Conservation (phyloP, 2,329 filamentous ascomycete species). For the Colletotrichum sp. region DNA sequence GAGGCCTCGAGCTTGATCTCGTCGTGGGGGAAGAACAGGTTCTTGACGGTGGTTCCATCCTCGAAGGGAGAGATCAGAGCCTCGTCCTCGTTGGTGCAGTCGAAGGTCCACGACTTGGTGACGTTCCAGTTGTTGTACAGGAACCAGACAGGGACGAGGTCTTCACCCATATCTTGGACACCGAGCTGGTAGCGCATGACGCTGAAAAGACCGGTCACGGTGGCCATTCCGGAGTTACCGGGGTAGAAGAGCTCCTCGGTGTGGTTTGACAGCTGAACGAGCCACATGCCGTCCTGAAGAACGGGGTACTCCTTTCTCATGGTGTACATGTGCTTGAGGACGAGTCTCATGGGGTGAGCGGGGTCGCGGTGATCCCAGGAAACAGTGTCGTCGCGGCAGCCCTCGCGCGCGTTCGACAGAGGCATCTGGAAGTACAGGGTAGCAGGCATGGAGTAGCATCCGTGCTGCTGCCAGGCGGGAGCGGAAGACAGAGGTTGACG, state of each 20-base stretch:
- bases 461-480: constrained; percentile 69
- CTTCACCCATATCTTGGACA: constrained; percentile 27
- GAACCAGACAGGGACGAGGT: constrained; percentile 63
- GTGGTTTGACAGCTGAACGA: constrained; percentile 62
- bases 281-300: constrained; percentile 64
- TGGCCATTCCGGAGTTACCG: constrained; percentile 57
- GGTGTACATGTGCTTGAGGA: constrained; percentile 67
- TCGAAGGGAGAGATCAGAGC: constrained; percentile 63
- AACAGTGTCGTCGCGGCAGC: constrained; percentile 62
- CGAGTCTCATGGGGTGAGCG: constrained; percentile 64
- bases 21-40: constrained; percentile 68
- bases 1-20: constrained; percentile 54
- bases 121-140: constrained; percentile 55
- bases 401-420: constrained; percentile 54
- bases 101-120: constrained; percentile 58
- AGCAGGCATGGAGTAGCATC: constrained; percentile 63
- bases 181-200: constrained; percentile 54
- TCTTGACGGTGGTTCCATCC: constrained; percentile 61
- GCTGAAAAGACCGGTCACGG: constrained; percentile 66
- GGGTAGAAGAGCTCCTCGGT: constrained; percentile 48
- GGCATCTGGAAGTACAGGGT: constrained; percentile 65
- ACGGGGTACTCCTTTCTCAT: constrained; percentile 61
- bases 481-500: constrained; percentile 66
- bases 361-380: constrained; percentile 68
- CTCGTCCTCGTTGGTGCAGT: constrained; percentile 50